phyloP scores from a whole-genome alignment of 768 basidiomycete genomes.

The Lentinula guzmanii region DNA sequence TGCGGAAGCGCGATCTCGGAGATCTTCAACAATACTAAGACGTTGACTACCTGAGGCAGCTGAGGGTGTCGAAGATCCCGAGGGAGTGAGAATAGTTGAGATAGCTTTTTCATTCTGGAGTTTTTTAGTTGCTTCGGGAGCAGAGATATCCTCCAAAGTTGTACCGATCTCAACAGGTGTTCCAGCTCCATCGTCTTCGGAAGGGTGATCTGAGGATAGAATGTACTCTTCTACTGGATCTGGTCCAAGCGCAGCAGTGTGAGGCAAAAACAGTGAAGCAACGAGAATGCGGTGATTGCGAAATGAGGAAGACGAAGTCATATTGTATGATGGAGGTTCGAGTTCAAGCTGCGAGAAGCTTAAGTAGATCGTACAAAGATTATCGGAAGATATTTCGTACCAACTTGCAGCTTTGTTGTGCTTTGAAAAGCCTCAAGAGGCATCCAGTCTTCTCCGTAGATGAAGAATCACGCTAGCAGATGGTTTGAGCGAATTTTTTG shows the following conservation, averaged over 20 bases:
- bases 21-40: conserved; percentile 63
- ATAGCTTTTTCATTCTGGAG: background rate
- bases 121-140: conserved; percentile 9
- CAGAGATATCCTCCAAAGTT: conserved; percentile 1
- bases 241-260: conserved; percentile 54
- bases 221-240: conserved; percentile 42
- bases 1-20: conserved; percentile 33
- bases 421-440: too few species aligned
- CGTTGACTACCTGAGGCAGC: conserved; percentile 5
- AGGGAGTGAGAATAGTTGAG: background rate
- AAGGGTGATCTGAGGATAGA: background rate
- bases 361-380: background rate
- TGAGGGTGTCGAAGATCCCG: background rate
- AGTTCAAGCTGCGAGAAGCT: background rate
- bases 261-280: conserved; percentile 81
- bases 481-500: background rate
- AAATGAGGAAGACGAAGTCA: conserved; percentile 67
- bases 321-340: background rate
- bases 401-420: background rate
- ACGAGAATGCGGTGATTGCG: conserved; percentile 71
- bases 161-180: conserved; percentile 6
- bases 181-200: background rate
- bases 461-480: background rate
- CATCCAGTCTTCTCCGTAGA: background rate
- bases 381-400: background rate